phyloP scores from a whole-genome alignment of 2,329 filamentous ascomycete genomes.

The Pseudogymnoascus sp. region DNA sequence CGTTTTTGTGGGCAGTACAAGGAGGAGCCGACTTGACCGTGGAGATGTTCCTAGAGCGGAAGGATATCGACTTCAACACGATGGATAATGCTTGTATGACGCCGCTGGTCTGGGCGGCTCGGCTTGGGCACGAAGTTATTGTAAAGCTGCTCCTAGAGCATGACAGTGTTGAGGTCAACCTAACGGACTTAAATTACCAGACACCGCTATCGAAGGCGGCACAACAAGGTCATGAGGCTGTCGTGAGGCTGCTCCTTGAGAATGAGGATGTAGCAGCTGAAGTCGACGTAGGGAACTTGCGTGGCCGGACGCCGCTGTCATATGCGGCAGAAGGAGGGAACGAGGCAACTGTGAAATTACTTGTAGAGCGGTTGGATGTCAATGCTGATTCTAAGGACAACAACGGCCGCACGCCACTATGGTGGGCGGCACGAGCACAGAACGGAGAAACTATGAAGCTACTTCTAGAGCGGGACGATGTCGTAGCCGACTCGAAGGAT shows the following conservation, averaged over 20 bases:
- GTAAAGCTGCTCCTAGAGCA: background rate
- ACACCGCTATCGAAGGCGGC: constrained; percentile 23
- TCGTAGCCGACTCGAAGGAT: background rate
- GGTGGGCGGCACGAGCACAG: background rate
- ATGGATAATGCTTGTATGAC: background rate
- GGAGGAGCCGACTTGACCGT: background rate
- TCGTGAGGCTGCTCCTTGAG: constrained; percentile 22
- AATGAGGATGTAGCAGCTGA: background rate
- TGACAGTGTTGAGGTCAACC: background rate
- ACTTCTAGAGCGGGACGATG: background rate
- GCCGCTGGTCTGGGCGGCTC: background rate
- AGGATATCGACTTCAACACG: background rate
- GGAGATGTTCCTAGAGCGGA: background rate
- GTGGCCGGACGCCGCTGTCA: background rate
- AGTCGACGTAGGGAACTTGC: background rate
- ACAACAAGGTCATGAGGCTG: constrained; percentile 18
- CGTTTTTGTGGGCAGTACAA: background rate
- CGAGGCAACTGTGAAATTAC: background rate
- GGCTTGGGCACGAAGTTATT: background rate
- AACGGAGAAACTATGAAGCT: background rate
- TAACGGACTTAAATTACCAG: constrained; percentile 12
- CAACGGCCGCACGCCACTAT: background rate
- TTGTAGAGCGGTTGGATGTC: background rate
- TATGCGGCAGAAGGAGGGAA: background rate
- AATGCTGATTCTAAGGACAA: constrained; percentile 5